phyloP scores from a whole-genome alignment of 768 basidiomycete genomes.

The Suillus decipiens region DNA sequence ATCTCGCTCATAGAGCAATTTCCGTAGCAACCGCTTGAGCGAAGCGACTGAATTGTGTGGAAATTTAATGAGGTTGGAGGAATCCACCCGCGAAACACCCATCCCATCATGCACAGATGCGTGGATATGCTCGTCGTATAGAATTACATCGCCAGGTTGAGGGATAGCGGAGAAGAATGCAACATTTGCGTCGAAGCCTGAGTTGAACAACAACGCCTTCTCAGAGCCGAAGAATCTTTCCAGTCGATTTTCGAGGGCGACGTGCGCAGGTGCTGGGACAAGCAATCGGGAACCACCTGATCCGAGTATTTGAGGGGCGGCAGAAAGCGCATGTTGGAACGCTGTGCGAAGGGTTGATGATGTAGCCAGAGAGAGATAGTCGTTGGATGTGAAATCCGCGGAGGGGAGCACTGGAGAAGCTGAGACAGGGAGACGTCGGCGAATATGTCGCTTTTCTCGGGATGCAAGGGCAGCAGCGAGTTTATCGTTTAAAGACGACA shows the following conservation, averaged over 20 bases:
- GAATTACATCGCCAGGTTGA: constrained; percentile 70
- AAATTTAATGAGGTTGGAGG: constrained; percentile 50
- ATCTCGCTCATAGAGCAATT: constrained; percentile 39
- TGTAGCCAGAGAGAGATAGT: constrained; percentile 82
- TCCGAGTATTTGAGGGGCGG: constrained; percentile 67
- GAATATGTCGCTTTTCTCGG: constrained; percentile 65
- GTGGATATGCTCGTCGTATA: constrained; percentile 88
- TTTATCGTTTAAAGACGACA: constrained; percentile 36
- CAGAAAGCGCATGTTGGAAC: constrained; percentile 57
- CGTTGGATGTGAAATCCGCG: constrained; percentile 86
- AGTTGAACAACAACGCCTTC: constrained; percentile 84
- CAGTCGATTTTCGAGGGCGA: constrained; percentile 69
- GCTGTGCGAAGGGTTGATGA: constrained; percentile 55
- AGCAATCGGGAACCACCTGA: constrained; percentile 88
- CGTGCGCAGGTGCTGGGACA: constrained; percentile 59
- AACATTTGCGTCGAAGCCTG: constrained; percentile 91
- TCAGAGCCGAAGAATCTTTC: constrained; percentile 60
- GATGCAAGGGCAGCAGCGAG: constrained; percentile 59
- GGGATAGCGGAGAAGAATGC: constrained; percentile 84
- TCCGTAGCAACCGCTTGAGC: constrained; percentile 46
- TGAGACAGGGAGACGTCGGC: constrained; percentile 63
- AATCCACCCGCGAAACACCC: constrained; percentile 54
- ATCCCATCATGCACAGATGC: constrained; percentile 92
- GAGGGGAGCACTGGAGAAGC: constrained; percentile 32
- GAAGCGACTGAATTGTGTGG: constrained; percentile 67